Percentiles rank a stretch among this genome's conserved stretches.
These are phyloP conservation scores for Torulaspora franciscae DNA, from an alignment of 805 yeast genomes.

Conservation along the genomic window DNA sequence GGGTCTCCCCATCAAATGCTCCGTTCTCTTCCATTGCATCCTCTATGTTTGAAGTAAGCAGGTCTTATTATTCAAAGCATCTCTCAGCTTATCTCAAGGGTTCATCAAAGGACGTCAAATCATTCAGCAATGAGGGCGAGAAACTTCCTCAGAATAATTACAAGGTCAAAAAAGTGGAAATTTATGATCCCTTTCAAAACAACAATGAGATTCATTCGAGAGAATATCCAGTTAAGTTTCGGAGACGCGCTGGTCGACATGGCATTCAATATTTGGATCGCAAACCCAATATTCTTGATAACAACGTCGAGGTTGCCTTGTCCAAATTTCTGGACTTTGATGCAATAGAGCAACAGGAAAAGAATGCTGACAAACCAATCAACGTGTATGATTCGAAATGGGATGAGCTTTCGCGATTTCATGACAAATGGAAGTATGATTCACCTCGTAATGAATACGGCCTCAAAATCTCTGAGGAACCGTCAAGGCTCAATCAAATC, in stretches of 20 bases:
- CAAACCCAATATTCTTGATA: conserved; percentile 43
- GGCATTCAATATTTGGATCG: conserved; percentile 73
- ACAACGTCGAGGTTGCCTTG: conserved; percentile 35
- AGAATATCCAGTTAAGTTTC: conserved; percentile 50
- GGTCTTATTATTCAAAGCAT: conserved; percentile 45
- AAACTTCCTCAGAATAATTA: conserved; percentile 21
- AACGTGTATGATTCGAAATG: conserved; percentile 45
- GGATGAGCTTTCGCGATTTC: conserved; percentile 46
- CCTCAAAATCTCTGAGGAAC: conserved; percentile 65
- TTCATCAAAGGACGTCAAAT: conserved; percentile 21
- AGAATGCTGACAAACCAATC: conserved; percentile 21
- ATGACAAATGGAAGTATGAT: conserved; percentile 66
- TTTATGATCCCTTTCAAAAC: conserved; percentile 36
- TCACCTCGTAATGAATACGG: conserved; percentile 44
- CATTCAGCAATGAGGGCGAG: conserved; percentile 33
- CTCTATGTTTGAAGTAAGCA: conserved; percentile 58
- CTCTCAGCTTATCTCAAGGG: conserved; percentile 32
- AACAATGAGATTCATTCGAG: conserved; percentile 34
- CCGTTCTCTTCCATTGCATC: conserved; percentile 79
- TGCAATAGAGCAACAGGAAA: conserved; percentile 31
- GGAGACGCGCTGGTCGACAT: conserved; percentile 72
- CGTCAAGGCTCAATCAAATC: conserved; percentile 76
- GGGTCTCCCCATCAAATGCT: conserved; percentile 54
- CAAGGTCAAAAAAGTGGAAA: conserved; percentile 34
- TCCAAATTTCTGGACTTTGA: conserved; percentile 42